Percentiles rank a stretch among this genome's conserved stretches.
Evolutionary conservation across 306 rosid species (phyloP).

Genomic region (Vigna hirtella): DNA sequence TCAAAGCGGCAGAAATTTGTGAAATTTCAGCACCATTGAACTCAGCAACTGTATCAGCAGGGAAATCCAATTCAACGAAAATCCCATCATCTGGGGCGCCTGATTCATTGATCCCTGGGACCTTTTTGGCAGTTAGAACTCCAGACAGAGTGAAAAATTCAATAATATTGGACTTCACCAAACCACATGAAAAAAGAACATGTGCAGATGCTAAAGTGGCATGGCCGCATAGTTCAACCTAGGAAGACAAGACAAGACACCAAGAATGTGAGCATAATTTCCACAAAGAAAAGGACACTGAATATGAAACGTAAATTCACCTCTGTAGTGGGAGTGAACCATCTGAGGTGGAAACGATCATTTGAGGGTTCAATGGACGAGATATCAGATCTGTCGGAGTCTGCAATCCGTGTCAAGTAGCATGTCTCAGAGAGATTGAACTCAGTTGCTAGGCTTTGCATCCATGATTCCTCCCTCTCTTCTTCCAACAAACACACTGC

Average conservation of each 20-base stretch:
- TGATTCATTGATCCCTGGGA: not conserved
- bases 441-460: constrained; percentile 68
- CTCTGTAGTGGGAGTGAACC: constrained; percentile 15
- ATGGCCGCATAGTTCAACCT: constrained; percentile 28
- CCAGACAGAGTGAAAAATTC: constrained; percentile 23
- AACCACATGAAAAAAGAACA: constrained; percentile 1
- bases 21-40: not conserved
- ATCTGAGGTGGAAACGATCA: not conserved
- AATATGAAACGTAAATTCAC: not conserved
- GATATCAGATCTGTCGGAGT: not conserved
- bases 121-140: constrained; percentile 12
- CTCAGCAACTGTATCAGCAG: not conserved
- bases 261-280: not conserved
- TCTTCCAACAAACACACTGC: constrained; percentile 75
- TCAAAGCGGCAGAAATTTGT: constrained; percentile 4
- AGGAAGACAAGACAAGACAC: not conserved
- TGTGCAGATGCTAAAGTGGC: constrained; percentile 25
- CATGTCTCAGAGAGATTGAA: constrained; percentile 66
- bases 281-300: not conserved
- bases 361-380: not conserved
- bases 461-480: constrained; percentile 61
- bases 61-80: constrained; percentile 16
- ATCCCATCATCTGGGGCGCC: not conserved
- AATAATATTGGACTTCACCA: constrained; percentile 1
- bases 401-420: constrained; percentile 52